Percentiles rank a stretch among this genome's conserved stretches.
phyloP scores from a whole-genome alignment of 148 eudicot species.

The Heliamphora exappendiculata region DNA sequence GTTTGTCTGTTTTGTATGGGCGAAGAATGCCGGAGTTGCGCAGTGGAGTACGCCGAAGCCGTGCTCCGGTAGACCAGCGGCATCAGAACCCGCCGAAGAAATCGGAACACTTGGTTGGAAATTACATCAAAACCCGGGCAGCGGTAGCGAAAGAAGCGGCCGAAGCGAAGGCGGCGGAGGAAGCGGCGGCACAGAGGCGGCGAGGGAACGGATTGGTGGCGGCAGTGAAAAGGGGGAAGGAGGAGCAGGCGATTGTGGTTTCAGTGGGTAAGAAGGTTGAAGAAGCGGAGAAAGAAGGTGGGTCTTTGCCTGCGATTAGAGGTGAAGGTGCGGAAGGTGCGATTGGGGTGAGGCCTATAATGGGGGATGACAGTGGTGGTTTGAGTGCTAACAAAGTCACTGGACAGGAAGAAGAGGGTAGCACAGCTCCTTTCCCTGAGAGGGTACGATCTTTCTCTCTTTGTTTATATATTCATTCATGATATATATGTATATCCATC shows the following conservation, averaged over 20 bases:
- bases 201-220: not conserved
- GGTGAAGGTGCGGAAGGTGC: conserved; percentile 5
- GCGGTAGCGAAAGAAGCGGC: conserved; percentile 35
- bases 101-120: conserved; percentile 25
- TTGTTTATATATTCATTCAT: too few species aligned
- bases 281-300: conserved; percentile 10
- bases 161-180: conserved; percentile 8
- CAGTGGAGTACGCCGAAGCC: conserved; percentile 32
- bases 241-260: conserved; percentile 21
- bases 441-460: conserved; percentile 27
- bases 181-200: not conserved
- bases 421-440: conserved; percentile 60
- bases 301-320: conserved; percentile 5
- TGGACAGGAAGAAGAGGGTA: conserved; percentile 51
- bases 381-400: conserved; percentile 74
- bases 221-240: conserved; percentile 9
- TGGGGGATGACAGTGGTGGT: conserved; percentile 76
- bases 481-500: too few species aligned
- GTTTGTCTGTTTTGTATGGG: conserved; percentile 29
- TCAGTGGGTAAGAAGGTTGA: conserved; percentile 17
- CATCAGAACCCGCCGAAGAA: conserved; percentile 10
- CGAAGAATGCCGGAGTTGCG: conserved; percentile 55
- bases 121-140: conserved; percentile 47
- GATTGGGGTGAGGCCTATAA: conserved; percentile 21
- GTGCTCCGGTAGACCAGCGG: conserved; percentile 23